Evolutionary conservation across 257 asterid species (phyloP), one percentile per base, ranked within the genome.

Genomic region (Fraxinus americana): DNA sequence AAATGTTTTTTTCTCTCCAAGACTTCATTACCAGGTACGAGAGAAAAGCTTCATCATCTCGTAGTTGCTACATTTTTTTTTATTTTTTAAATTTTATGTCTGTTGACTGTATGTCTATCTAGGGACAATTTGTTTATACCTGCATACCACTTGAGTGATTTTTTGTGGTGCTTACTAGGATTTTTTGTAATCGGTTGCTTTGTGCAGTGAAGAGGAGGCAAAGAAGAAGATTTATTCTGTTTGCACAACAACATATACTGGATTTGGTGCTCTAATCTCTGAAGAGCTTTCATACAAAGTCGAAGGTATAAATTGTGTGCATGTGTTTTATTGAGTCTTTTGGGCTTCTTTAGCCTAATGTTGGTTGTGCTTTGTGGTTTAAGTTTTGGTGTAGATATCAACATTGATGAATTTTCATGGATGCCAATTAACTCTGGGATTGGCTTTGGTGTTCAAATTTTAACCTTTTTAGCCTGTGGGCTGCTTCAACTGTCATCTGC

Each of bases 191-290:
- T 75, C 81, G 54, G 39, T 83, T 85, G 71, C 66, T 78, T 78
- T 75, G 23, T 85, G 91, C 91, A 95, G 99, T 83, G 98, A 95
- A 87, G 98, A 95, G 82, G 99, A 93, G 82, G 99, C 99, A 30
- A 90, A 86, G 87, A 90, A 91, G 83, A 95, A 93, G 91, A 95
- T 93, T 59, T 95, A 95, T 72, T 90, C 97, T 57, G 98, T 95
- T 82, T 93, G 91, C 77, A 90, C 99, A 1, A 76, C 94, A 11
- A 91, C 97, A 0, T 93, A 93, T 67, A 90, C 97, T 32, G 98
- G 98, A 25, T 95, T 95, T 78, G 97, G 98, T 71, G 97, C 92
- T 75, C 76, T 93, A 83, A 90, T 95, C 63, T 86, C 97, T 1
- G 98, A 95, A 82, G 99, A 95, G 87, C 91, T 89, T 43, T 93